Evolutionary conservation across 441 rosid genomes (phyloP), one percentile per base, ranked within the genome.

Genomic region (Brassica balearica): DNA sequence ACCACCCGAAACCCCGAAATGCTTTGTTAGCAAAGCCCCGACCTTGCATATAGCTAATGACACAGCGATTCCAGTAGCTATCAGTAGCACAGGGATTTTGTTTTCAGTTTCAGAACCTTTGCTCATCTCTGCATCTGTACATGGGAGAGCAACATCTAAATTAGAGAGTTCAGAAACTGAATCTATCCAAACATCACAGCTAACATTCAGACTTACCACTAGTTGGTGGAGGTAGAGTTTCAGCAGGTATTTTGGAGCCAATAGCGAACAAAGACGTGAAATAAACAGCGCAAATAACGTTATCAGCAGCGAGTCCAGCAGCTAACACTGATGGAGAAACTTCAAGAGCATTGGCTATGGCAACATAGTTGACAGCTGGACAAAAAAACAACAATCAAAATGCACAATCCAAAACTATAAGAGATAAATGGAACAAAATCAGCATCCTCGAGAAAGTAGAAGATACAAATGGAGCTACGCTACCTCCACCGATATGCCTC

Each of bases 401-500:
- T 38, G 25, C 14, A 25, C 27, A 25, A 25, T 25, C 27, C 27
- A 25, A 25, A 12, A 11, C 17, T 48, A 12, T 51, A 3, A 15
- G 55, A 74, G 8, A 74, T 4, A 8, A 34, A 6, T 6, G 38
- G 0, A 34, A 80, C 5, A 8, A 68, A 22, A 43, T 15, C 4
- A 34, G 23, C n/a, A 12, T 51, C 20, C 11, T 17, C 43, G 2
- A 36, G 36, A 25, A 25, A 25, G 4, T 25, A 4, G 27, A 25
- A 25, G 27, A 19, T 19, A 19, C 19, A 19, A 19, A 19, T 19
- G 19, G 19, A 29, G 34, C 5, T 68, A 86, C 89, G 27, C 68
- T 86, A 91, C 97, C 94, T 90, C 98, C 97, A 48, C 98, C 97
- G 43, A 92, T 95, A 75, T 95, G 92, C 78, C 94, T 89, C 38